These are phyloP conservation scores for Vaccinium corymbosum DNA, from an alignment of 148 eudicot genomes.

Conservation along the genomic window DNA sequence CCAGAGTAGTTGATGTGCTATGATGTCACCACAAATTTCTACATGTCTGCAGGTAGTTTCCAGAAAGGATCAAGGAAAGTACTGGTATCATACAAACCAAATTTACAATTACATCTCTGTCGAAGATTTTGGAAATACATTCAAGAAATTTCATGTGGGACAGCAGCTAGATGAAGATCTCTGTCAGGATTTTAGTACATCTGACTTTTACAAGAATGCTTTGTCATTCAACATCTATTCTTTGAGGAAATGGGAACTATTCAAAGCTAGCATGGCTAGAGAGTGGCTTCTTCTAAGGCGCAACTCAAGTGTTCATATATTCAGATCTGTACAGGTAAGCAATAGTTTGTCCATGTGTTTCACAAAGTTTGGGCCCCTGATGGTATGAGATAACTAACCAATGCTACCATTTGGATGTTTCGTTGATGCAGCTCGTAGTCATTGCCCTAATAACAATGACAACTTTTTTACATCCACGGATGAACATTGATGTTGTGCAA, in stretches of 20 bases:
- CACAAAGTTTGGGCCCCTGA: background rate
- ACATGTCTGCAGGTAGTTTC: slow-evolving; percentile 52
- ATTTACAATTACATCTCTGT: slow-evolving; percentile 49
- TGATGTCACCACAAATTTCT: background rate
- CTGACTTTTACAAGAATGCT: slow-evolving; percentile 36
- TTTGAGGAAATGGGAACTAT: slow-evolving; percentile 59
- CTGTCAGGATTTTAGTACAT: slow-evolving; percentile 39
- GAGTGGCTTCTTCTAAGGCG: slow-evolving; percentile 72
- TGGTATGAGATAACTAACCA: background rate
- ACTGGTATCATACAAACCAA: slow-evolving; percentile 43
- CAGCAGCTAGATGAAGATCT: slow-evolving; percentile 40
- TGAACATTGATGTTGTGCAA: slow-evolving; percentile 34
- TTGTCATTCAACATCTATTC: slow-evolving; percentile 49
- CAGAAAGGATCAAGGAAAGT: slow-evolving; percentile 71
- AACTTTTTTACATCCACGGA: slow-evolving; percentile 50
- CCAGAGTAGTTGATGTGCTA: too few relatives aligned
- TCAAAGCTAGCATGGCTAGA: slow-evolving; percentile 67
- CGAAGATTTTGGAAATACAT: slow-evolving; percentile 42
- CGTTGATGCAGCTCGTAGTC: slow-evolving; percentile 34
- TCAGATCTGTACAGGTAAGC: slow-evolving; percentile 60
- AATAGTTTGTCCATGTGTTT: background rate
- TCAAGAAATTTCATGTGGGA: slow-evolving; percentile 45
- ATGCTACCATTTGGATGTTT: background rate
- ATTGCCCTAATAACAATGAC: slow-evolving; percentile 66
- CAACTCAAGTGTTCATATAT: slow-evolving; percentile 54